Evolutionary conservation across 768 basidiomycete genomes (phyloP).

Genomic region (Cystobasidiopsis lactophilus): DNA sequence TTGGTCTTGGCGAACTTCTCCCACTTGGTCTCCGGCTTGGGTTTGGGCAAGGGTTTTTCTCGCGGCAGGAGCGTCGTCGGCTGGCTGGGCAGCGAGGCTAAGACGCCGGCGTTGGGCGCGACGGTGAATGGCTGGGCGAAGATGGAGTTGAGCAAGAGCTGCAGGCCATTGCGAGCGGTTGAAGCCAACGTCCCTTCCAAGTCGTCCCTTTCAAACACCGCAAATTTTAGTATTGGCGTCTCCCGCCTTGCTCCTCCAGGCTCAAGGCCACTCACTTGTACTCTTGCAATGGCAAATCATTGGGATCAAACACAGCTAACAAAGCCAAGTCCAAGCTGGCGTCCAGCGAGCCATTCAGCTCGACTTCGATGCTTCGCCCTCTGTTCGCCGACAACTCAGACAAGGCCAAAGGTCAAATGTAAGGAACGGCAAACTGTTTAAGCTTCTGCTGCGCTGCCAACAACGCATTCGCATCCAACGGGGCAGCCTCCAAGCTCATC

Average conservation of each 20-base stretch:
- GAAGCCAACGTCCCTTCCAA: conserved; percentile 59
- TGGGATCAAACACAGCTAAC: conserved; percentile 66
- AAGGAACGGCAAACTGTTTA: background rate
- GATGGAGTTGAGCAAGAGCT: conserved; percentile 53
- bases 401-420: too few relatives aligned
- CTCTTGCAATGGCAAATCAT: conserved; percentile 59
- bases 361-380: conserved; percentile 27
- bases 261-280: conserved; percentile 40
- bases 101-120: conserved; percentile 54
- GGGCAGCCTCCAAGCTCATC: too few relatives aligned
- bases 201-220: conserved; percentile 43
- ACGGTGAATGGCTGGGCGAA: conserved; percentile 54
- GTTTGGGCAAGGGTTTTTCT: conserved; percentile 76
- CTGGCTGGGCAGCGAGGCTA: conserved; percentile 48
- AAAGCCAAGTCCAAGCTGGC: conserved; percentile 47
- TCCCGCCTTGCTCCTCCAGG: too few relatives aligned
- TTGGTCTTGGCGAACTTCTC: conserved; percentile 82
- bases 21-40: conserved; percentile 88
- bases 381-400: background rate
- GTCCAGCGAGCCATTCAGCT: conserved; percentile 20
- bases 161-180: conserved; percentile 58
- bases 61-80: conserved; percentile 61
- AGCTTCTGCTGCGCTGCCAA: background rate
- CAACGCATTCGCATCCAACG: background rate
- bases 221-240: too few relatives aligned